phyloP scores from a whole-genome alignment of 805 yeast genomes.

The Spathaspora gorwiae region DNA sequence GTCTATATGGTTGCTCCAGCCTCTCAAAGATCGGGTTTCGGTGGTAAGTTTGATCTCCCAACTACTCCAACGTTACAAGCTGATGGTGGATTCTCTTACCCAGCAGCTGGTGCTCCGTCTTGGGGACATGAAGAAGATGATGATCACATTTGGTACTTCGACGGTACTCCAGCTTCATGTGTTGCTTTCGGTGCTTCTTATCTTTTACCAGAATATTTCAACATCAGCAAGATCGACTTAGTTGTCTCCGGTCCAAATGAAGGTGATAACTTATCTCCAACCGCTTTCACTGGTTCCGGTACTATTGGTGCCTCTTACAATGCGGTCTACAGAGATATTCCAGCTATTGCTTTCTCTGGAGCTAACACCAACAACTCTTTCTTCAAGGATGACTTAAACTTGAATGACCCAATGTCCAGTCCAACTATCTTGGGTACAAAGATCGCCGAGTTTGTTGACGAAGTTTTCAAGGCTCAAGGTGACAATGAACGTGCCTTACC shows the following conservation, averaged over 20 bases:
- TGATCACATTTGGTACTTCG: slow-evolving; percentile 49
- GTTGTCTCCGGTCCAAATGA: slow-evolving; percentile 53
- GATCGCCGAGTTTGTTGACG: slow-evolving; percentile 36
- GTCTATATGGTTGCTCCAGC: slow-evolving; percentile 51
- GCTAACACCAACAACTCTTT: slow-evolving; percentile 46
- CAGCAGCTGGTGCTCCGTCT: slow-evolving; percentile 45
- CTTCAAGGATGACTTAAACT: slow-evolving; percentile 40
- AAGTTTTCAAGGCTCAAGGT: slow-evolving; percentile 35
- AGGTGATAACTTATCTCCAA: slow-evolving; percentile 45
- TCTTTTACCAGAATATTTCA: slow-evolving; percentile 42
- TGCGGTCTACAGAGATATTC: slow-evolving; percentile 44
- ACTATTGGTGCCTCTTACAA: slow-evolving; percentile 50
- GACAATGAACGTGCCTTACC: slow-evolving; percentile 37
- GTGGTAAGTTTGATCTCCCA: slow-evolving; percentile 50
- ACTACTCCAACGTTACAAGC: slow-evolving; percentile 30
- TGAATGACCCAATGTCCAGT: slow-evolving; percentile 34
- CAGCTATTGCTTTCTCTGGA: slow-evolving; percentile 52
- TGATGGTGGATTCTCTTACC: slow-evolving; percentile 47
- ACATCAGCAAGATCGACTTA: slow-evolving; percentile 39
- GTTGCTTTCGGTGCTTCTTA: slow-evolving; percentile 47
- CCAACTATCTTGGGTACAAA: slow-evolving; percentile 43
- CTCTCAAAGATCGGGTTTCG: slow-evolving; percentile 49
- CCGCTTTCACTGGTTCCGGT: slow-evolving; percentile 41
- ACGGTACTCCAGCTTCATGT: slow-evolving; percentile 53
- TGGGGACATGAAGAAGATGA: slow-evolving; percentile 47